Evolutionary conservation across 495 filamentous ascomycete species (phyloP).

Genomic region (Penicillium bovifimosum): DNA sequence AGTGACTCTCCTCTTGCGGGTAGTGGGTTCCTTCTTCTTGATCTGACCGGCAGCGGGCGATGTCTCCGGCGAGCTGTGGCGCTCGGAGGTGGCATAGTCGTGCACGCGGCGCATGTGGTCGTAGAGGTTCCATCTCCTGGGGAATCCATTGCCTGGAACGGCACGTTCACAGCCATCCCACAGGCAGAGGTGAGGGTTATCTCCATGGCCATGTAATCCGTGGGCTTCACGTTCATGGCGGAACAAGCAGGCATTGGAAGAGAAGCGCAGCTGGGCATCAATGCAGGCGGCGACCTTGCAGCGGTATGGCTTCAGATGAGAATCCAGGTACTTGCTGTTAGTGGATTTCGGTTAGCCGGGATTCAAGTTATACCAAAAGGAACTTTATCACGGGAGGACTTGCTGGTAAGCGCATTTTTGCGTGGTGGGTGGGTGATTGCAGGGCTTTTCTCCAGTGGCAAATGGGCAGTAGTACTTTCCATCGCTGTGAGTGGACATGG

Average conservation of each 20-base stretch:
- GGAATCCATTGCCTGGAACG: slow-evolving; percentile 76
- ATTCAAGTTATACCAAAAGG: neutral
- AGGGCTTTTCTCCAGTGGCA: slow-evolving; percentile 60
- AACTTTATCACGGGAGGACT: slow-evolving; percentile 29
- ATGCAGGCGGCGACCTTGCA: slow-evolving; percentile 78
- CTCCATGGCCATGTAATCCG: slow-evolving; percentile 88
- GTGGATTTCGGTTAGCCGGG: slow-evolving; percentile 29
- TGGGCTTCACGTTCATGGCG: slow-evolving; percentile 93
- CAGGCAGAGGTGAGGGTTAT: slow-evolving; percentile 80
- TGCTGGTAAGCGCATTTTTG: slow-evolving; percentile 98
- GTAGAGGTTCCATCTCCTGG: slow-evolving; percentile 84
- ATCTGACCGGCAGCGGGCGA: slow-evolving; percentile 26
- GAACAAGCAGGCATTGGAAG: slow-evolving; percentile 89
- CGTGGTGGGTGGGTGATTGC: slow-evolving; percentile 80
- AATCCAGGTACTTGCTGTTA: slow-evolving; percentile 86
- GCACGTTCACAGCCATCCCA: slow-evolving; percentile 81
- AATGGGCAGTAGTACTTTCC: slow-evolving; percentile 89
- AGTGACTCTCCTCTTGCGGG: slow-evolving; percentile 39
- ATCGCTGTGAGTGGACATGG: slow-evolving; percentile 60
- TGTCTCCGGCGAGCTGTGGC: slow-evolving; percentile 41
- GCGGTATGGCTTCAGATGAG: slow-evolving; percentile 87
- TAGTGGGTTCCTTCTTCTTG: slow-evolving; percentile 40
- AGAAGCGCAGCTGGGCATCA: slow-evolving; percentile 67
- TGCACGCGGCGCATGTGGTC: slow-evolving; percentile 95
- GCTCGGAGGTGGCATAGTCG: slow-evolving; percentile 58